Conservation (phyloP, 2,329 filamentous ascomycete genomes). For the Neonectria hederae region DNA sequence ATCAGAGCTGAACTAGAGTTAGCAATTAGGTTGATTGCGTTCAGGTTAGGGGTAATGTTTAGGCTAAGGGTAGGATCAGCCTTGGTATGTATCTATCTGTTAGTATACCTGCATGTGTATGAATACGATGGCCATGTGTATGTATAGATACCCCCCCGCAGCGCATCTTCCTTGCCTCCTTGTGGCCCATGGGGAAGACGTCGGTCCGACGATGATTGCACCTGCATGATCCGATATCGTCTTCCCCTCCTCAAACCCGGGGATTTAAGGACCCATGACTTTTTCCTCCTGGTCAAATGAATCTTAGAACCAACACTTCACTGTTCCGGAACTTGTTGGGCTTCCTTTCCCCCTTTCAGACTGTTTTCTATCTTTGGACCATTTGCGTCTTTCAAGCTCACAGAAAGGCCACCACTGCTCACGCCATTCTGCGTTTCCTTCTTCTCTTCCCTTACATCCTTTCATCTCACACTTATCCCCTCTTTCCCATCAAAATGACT, state of each 20-base stretch:
- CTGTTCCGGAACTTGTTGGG: neutral
- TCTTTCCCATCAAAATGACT: conserved; percentile 25
- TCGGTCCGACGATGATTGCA: conserved; percentile 19
- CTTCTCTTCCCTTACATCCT: neutral
- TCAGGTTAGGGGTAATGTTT: too few species aligned
- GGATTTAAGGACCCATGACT: conserved; percentile 16
- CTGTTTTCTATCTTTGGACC: too few species aligned
- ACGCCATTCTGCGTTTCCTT: neutral
- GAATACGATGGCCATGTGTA: too few species aligned
- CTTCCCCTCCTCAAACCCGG: neutral
- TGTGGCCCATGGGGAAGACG: conserved; percentile 1
- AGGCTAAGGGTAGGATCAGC: too few species aligned
- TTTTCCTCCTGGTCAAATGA: neutral
- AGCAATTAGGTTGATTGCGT: too few species aligned
- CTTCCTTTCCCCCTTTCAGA: neutral
- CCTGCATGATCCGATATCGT: neutral
- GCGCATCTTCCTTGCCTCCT: neutral
- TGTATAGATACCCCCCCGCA: too few species aligned
- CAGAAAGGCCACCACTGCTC: neutral
- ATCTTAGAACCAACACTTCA: neutral
- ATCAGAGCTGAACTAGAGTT: too few species aligned
- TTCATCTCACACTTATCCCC: neutral
- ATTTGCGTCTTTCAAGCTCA: neutral
- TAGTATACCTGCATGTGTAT: too few species aligned
- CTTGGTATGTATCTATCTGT: too few species aligned